These are phyloP conservation scores for Sarocladium kiliense DNA, from an alignment of 2,329 filamentous ascomycete genomes.

Conservation along the genomic window DNA sequence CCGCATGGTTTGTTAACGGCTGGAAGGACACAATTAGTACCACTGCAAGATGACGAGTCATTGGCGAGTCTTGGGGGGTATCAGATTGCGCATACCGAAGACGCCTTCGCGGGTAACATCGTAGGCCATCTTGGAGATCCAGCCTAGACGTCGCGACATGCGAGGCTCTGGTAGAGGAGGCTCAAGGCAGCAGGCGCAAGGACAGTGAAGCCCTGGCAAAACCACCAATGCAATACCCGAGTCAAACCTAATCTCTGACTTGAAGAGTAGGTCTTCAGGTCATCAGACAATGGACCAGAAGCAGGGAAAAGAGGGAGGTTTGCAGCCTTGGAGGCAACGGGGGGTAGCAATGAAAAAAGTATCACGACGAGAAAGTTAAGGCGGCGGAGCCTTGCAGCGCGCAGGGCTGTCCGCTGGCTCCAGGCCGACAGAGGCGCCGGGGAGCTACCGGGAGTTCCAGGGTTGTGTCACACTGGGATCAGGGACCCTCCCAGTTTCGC, in stretches of 20 bases:
- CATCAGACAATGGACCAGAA: not conserved
- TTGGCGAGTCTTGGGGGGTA: not conserved
- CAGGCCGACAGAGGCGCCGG: too few species aligned
- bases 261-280: not conserved
- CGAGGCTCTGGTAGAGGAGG: not conserved
- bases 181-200: not conserved
- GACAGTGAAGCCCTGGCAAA: not conserved
- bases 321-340: not conserved
- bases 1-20: constrained; percentile 90
- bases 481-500: too few species aligned
- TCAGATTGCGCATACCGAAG: constrained; percentile 38
- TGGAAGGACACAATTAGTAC: constrained; percentile 28
- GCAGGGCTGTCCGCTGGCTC: not conserved
- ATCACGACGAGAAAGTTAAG: not conserved
- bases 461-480: too few species aligned
- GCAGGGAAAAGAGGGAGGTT: not conserved
- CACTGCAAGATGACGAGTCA: not conserved
- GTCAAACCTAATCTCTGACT: not conserved
- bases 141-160: constrained; percentile 1
- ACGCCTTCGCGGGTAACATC: constrained; percentile 51
- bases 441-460: too few species aligned
- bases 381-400: not conserved
- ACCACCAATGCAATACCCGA: not conserved
- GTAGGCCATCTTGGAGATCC: constrained; percentile 44
- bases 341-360: not conserved